Base-by-base conservation (phyloP, 164 flowering plant genomes). In the Nymphaea thermarum region DNA sequence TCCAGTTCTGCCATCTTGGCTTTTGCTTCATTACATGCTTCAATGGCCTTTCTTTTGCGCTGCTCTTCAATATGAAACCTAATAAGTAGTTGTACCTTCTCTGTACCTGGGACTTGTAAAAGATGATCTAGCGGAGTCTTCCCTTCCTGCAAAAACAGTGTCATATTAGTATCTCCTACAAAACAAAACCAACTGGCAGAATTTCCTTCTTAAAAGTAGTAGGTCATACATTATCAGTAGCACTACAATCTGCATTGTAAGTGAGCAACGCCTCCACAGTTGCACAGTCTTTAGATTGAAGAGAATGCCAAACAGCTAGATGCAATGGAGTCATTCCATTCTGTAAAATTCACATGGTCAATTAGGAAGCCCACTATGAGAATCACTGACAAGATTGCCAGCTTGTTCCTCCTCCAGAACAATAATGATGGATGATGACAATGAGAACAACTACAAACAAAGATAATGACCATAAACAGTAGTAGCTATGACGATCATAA, bases 281-380 rank as follows among this genome's bases (percentile, higher is more conserved):
- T 63, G 81, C 80, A 71, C 73, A 82, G 70, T 86, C 94, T 62
- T 89, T 90, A 62, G 84, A 71, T 63, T 79, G 80, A 15, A 80
- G 87, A 4, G 99, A 90, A 74, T 82, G 75, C 99, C 99, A 95
- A 45, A 90, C 96, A 70, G 99, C 93, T 70, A 95, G 90, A 77
- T 95, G 99, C 78, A 92, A 76, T 45, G 99, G 97, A n/a, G 99
- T 88, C 99, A 95, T 95, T 53, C 98, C 99, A 76, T 95, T 95
- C 99, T 95, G 86, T 76, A 74, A 1, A 17, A 65, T 62, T 14
- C 55, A 47, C 55, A 47, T 47, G 55, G 55, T 47, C 2, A 47
- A 47, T 47, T 6, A 7, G 7, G 55, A 47, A 14, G 55, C 12
- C 55, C 12, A 14, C 55, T 47, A 7, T 47, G 7, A 6, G 55